A percentile compares a stretch with the other conserved stretches of the same genome.
Conservation (phyloP, 2,329 filamentous ascomycete species). For the Pseudocercospora fijiensis region DNA sequence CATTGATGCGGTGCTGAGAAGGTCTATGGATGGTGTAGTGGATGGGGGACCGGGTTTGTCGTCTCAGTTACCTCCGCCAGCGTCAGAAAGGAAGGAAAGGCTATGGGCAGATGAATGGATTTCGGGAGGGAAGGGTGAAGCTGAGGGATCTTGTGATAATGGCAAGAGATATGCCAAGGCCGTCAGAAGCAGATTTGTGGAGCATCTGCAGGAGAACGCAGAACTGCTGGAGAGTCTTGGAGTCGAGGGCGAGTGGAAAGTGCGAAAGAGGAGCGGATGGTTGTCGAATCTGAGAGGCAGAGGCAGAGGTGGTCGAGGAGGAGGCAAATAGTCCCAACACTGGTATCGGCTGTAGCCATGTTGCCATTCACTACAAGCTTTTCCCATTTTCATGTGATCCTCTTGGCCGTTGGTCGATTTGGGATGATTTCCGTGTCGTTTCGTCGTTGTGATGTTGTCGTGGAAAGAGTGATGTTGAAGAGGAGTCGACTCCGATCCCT, state of each 20-base stretch:
- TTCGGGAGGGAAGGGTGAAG: neutral
- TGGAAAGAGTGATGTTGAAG: neutral
- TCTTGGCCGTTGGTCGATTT: neutral
- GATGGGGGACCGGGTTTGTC: neutral
- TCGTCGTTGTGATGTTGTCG: neutral
- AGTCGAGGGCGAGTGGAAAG: neutral
- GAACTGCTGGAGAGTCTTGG: constrained; percentile 9
- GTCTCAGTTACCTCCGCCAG: neutral
- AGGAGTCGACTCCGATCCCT: constrained; percentile 1
- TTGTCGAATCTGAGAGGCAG: neutral
- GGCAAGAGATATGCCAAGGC: neutral
- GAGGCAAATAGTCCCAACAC: neutral
- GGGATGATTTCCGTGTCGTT: neutral
- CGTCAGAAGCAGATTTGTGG: constrained; percentile 10
- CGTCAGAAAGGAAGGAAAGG: neutral
- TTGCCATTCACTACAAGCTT: neutral
- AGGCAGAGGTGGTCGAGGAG: neutral
- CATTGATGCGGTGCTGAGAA: constrained; percentile 12
- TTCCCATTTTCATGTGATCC: neutral
- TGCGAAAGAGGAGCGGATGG: neutral
- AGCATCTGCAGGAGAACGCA: constrained; percentile 16
- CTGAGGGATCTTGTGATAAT: neutral
- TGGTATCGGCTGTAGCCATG: neutral
- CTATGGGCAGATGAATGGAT: neutral
- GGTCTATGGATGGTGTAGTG: constrained; percentile 6